Evolutionary conservation across 192 early-diverging fungal species (phyloP).

Genomic region (Rhizoclosmatium sp.): DNA sequence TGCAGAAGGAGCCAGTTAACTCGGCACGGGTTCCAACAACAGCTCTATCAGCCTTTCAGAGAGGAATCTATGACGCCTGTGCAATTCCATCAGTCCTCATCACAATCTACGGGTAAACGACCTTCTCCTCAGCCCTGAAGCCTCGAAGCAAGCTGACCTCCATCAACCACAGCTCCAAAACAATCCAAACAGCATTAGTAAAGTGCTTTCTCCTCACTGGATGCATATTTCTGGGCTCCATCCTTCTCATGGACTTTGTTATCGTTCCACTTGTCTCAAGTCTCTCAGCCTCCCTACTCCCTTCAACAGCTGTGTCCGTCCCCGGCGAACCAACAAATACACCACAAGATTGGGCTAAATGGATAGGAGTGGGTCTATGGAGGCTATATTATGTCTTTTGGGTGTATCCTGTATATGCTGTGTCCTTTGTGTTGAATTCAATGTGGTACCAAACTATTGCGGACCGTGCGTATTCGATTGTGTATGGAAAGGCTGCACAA

Average conservation of each 20-base stretch:
- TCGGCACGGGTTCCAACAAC: too few species aligned
- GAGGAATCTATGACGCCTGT: slow-evolving; percentile 49
- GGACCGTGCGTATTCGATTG: slow-evolving; percentile 53
- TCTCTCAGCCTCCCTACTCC: not conserved
- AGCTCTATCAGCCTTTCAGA: not conserved
- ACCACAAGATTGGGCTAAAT: not conserved
- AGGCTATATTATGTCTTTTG: slow-evolving; percentile 54
- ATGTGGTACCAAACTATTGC: slow-evolving; percentile 69
- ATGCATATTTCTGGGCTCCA: slow-evolving; percentile 61
- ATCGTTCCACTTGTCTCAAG: slow-evolving; percentile 33
- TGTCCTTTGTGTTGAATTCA: slow-evolving; percentile 60
- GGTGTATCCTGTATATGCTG: slow-evolving; percentile 62
- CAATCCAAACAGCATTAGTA: slow-evolving; percentile 48
- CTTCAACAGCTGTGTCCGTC: not conserved
- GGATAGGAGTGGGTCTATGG: not conserved
- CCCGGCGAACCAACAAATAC: slow-evolving; percentile 1
- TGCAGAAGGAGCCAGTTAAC: too few species aligned
- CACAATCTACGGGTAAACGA: slow-evolving; percentile 56
- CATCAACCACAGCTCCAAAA: slow-evolving; percentile 47
- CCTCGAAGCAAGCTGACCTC: not conserved
- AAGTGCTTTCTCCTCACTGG: slow-evolving; percentile 62
- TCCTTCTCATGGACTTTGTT: slow-evolving; percentile 52
- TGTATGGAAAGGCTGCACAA: slow-evolving; percentile 48
- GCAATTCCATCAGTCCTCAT: slow-evolving; percentile 54
- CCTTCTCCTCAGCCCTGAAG: not conserved